A percentile compares a stretch with the other conserved stretches of the same genome.
Conservation (phyloP, 345 rosid species). For the Aquilaria sinensis region DNA sequence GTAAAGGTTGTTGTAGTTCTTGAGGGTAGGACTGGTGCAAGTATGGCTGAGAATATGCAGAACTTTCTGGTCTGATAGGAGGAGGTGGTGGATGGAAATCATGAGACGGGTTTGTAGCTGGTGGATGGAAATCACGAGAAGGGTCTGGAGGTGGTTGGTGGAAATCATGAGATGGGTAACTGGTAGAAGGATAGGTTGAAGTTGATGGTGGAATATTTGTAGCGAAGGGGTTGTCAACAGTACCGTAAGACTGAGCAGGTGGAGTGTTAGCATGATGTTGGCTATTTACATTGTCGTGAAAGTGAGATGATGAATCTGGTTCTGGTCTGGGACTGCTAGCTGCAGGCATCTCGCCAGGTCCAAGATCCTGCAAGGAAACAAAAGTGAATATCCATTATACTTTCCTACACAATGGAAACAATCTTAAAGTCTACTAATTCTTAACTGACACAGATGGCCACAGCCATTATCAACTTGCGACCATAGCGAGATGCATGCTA, state of each 20-base stretch:
- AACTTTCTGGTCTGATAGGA: slow-evolving; percentile 29
- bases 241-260: slow-evolving; percentile 41
- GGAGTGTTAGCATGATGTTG: slow-evolving; percentile 37
- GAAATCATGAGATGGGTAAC: slow-evolving; percentile 53
- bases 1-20: slow-evolving; percentile 50
- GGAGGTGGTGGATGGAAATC: slow-evolving; percentile 53
- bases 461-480: too few relatives aligned
- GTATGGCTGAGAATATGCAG: slow-evolving; percentile 47
- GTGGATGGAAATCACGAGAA: too few relatives aligned
- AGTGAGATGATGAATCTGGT: slow-evolving; percentile 38
- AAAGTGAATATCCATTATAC: neutral
- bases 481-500: too few relatives aligned
- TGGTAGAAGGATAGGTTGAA: slow-evolving; percentile 30
- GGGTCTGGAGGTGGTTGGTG: slow-evolving; percentile 34
- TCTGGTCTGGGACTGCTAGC: slow-evolving; percentile 35
- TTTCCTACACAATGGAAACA: too few relatives aligned
- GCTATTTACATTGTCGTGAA: slow-evolving; percentile 36
- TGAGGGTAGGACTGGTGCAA: slow-evolving; percentile 49
- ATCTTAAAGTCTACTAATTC: too few relatives aligned
- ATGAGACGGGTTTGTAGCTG: slow-evolving; percentile 21
- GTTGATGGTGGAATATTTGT: slow-evolving; percentile 39
- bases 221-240: slow-evolving; percentile 27
- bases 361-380: slow-evolving; percentile 51
- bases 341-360: slow-evolving; percentile 31
- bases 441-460: too few relatives aligned